Percentiles rank a stretch among this genome's conserved stretches.
These are phyloP conservation scores for Blumeria graminis DNA, from an alignment of 2,329 filamentous ascomycete species.

Conservation along the genomic window DNA sequence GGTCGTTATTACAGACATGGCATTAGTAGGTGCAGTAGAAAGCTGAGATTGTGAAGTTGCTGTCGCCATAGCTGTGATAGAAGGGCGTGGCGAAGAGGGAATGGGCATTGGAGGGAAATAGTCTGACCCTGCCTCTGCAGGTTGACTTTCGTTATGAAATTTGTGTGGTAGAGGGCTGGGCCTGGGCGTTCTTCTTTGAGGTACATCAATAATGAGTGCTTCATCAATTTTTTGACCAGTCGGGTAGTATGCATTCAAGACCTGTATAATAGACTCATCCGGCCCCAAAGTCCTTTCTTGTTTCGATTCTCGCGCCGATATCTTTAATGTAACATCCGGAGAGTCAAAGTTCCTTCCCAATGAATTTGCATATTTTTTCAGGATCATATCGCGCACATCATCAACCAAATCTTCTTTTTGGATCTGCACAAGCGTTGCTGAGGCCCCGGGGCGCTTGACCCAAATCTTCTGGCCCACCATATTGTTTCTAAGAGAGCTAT, in stretches of 20 bases:
- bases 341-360: conserved; percentile 73
- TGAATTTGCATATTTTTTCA: conserved; percentile 85
- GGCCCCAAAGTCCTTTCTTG: conserved; percentile 53
- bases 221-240: conserved; percentile 74
- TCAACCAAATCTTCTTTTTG: conserved; percentile 80
- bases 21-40: conserved; percentile 22
- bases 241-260: conserved; percentile 62
- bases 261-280: conserved; percentile 59
- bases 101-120: conserved; percentile 58
- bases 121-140: conserved; percentile 46
- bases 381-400: conserved; percentile 75
- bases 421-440: conserved; percentile 67
- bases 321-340: conserved; percentile 64
- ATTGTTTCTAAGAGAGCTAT: too few relatives aligned
- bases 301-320: conserved; percentile 43
- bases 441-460: conserved; percentile 72
- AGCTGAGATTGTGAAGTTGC: conserved; percentile 9
- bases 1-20: conserved; percentile 48
- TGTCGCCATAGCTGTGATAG: conserved; percentile 12
- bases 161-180: conserved; percentile 42
- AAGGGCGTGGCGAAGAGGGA: conserved; percentile 10
- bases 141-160: conserved; percentile 34
- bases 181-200: conserved; percentile 49
- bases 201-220: conserved; percentile 74
- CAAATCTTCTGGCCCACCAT: conserved; percentile 46